phyloP scores from a whole-genome alignment of 2,329 filamentous ascomycete species.

The Cordyceps tenuipes region DNA sequence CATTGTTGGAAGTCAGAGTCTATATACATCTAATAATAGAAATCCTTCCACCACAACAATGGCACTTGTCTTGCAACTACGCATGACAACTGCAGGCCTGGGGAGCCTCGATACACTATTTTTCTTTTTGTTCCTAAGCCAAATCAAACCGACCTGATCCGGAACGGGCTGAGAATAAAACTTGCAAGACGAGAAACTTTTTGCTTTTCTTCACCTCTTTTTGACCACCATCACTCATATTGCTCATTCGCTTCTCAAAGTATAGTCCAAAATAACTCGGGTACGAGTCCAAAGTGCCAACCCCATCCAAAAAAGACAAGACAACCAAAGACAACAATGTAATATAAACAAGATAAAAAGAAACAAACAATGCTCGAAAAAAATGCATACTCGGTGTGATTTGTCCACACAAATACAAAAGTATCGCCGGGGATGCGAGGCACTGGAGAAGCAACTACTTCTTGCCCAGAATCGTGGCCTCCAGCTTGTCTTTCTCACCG shows the following conservation, averaged over 20 bases:
- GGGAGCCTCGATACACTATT: background rate
- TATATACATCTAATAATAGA: background rate
- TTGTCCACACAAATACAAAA: background rate
- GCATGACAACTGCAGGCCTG: background rate
- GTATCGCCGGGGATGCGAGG: no score
- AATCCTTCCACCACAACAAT: background rate
- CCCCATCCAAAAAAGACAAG: background rate
- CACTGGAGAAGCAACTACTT: background rate
- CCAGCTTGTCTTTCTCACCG: conserved; percentile 48
- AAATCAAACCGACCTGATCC: background rate
- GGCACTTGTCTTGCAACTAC: background rate
- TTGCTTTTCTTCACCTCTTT: background rate
- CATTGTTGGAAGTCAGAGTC: background rate
- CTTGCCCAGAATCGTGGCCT: conserved; percentile 33
- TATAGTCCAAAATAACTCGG: background rate
- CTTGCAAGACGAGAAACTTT: background rate
- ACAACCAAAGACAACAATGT: background rate
- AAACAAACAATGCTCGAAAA: background rate
- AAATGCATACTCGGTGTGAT: background rate
- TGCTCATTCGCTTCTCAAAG: background rate
- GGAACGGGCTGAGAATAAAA: background rate
- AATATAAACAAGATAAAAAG: background rate
- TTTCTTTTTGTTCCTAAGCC: background rate
- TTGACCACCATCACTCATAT: background rate
- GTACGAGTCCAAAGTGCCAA: background rate